These are phyloP conservation scores for Rubia balearica DNA, from an alignment of 305 asterid species.

Conservation along the genomic window DNA sequence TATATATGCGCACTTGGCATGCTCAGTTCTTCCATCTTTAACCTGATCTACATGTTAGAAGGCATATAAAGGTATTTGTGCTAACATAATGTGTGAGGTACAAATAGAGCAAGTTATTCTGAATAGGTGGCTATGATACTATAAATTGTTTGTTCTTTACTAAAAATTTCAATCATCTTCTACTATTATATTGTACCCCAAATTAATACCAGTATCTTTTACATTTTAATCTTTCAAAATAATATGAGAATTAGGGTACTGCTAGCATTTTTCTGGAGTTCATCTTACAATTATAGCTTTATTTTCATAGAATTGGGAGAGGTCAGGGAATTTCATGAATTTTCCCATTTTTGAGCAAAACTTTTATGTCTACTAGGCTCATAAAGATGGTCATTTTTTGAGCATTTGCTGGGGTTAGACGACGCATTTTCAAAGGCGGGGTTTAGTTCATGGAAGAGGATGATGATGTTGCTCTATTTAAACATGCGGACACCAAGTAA, in stretches of 20 bases:
- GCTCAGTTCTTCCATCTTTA: neutral
- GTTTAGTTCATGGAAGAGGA: conserved; percentile 50
- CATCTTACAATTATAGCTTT: too few relatives aligned
- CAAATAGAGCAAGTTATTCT: too few relatives aligned
- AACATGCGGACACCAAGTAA: conserved; percentile 81
- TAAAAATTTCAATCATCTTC: too few relatives aligned
- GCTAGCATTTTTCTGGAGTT: too few relatives aligned
- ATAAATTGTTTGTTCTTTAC: neutral
- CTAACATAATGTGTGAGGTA: neutral
- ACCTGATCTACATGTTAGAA: neutral
- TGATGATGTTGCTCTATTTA: conserved; percentile 86
- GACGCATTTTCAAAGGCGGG: conserved; percentile 82
- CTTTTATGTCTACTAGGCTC: too few relatives aligned
- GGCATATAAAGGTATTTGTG: neutral
- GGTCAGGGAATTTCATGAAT: too few relatives aligned
- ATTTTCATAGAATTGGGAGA: too few relatives aligned
- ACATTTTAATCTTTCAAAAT: neutral
- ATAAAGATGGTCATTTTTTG: too few relatives aligned
- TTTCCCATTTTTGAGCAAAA: too few relatives aligned
- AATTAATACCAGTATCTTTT: neutral
- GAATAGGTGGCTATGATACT: neutral
- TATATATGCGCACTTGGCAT: neutral
- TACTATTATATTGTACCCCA: neutral
- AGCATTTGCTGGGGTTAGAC: conserved; percentile 33
- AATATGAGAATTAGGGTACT: neutral